Conservation (phyloP, 2,329 filamentous ascomycete genomes). For the Akanthomyces uredinophilus region DNA sequence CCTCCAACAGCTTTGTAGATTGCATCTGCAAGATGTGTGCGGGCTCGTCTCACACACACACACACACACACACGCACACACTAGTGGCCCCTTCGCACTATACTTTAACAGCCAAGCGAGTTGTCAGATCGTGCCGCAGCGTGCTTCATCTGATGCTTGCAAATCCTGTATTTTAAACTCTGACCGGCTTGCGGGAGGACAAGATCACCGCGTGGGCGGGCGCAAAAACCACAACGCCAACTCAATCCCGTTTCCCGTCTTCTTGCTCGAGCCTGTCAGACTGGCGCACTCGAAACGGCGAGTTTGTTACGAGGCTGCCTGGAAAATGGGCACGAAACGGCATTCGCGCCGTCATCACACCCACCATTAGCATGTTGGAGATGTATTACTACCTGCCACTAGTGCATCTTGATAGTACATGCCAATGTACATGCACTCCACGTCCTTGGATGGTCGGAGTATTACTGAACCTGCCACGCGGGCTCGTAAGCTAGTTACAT, state of each 20-base stretch:
- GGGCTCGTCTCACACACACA: not conserved
- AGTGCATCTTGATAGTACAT: not conserved
- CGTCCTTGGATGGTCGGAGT: not conserved
- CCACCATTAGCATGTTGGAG: not conserved
- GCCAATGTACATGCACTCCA: not conserved
- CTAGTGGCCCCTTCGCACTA: not conserved
- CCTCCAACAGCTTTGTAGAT: not conserved
- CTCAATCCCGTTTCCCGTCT: not conserved
- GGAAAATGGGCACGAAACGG: not conserved
- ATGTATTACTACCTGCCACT: slow-evolving; percentile 2
- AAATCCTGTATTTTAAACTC: not conserved
- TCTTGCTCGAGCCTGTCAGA: not conserved
- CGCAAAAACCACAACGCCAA: not conserved
- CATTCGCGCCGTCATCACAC: slow-evolving; percentile 8
- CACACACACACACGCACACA: not conserved
- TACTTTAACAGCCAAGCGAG: not conserved
- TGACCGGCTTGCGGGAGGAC: not conserved
- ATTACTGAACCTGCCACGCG: not conserved
- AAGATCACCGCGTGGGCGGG: not conserved
- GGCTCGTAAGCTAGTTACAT: slow-evolving; percentile 4
- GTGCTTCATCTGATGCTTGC: slow-evolving; percentile 2
- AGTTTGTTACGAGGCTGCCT: not conserved
- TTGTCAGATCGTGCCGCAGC: slow-evolving; percentile 1
- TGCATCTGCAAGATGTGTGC: not conserved
- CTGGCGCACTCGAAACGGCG: not conserved